Conservation (phyloP, 1,139 yeast species). For the Taiozyma sp. region DNA sequence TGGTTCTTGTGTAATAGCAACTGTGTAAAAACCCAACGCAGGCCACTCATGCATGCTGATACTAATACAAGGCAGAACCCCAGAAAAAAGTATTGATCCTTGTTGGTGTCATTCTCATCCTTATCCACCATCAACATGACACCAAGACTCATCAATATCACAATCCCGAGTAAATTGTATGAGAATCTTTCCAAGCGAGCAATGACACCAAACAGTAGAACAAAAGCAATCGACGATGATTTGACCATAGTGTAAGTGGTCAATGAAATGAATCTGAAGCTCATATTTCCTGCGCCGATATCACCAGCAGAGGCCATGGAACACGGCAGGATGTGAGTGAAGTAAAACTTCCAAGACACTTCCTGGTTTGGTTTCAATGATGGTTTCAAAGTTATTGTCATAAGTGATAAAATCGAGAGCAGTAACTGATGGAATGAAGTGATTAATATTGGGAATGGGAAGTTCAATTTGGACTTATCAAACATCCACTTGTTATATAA, state of each 20-base stretch:
- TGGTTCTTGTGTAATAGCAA: conserved; percentile 60
- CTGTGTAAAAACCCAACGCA: conserved; percentile 95
- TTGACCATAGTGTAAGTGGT: conserved; percentile 92
- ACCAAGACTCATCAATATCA: conserved; percentile 70
- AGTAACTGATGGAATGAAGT: conserved; percentile 84
- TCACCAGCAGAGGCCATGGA: conserved; percentile 88
- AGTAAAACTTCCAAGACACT: conserved; percentile 31
- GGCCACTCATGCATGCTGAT: conserved; percentile 80
- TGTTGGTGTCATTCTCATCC: conserved; percentile 20
- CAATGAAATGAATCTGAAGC: conserved; percentile 72
- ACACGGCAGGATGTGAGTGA: conserved; percentile 69
- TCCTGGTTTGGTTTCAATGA: conserved; percentile 29
- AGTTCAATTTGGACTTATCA: conserved; percentile 60
- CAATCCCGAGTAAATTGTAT: conserved; percentile 60
- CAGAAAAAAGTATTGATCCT: conserved; percentile 27
- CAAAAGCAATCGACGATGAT: conserved; percentile 82
- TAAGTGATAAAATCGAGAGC: conserved; percentile 44
- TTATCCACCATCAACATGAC: conserved; percentile 79
- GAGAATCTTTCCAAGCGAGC: conserved; percentile 72
- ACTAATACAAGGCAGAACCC: conserved; percentile 72
- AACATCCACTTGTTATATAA: conserved; percentile 98
- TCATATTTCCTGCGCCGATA: conserved; percentile 86
- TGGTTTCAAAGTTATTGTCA: conserved; percentile 42
- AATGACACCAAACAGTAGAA: conserved; percentile 75
- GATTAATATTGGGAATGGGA: conserved; percentile 76